Base-by-base conservation (phyloP, 2,329 filamentous ascomycete species). In the Colletotrichum lentis region DNA sequence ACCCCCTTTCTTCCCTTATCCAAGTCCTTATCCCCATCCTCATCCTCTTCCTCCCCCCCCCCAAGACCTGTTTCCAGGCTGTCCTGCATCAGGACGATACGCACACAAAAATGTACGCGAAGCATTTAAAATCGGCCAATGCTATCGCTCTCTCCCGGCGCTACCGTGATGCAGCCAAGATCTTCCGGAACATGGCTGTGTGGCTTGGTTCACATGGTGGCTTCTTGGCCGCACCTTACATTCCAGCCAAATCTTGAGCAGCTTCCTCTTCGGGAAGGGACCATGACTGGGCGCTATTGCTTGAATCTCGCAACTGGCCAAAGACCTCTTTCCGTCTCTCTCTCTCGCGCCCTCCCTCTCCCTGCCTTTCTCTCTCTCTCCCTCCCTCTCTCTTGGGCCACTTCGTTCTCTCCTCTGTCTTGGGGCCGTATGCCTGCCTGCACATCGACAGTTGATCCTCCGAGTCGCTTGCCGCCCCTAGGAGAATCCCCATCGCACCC, bases 121-220 rank as follows among this genome's bases (percentile, higher is more conserved):
- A 18, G 12, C 22, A 14, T 22, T 37, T 35, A 31, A 47, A 47
- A 49, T 24, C 31, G 37, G 8, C 61, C 56, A 55, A 49, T 55
- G 55, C 50, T 44, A 31, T 24, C 16, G 37, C 43, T 5, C 49
- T 43, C 55, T 56, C 66, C 66, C 62, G 66, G 62, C 55, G 49
- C 62, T 68, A 68, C 55, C 55, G 66, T 61, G 43, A 49, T 66
- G 62, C 50, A 56, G 66, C 66, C 62, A 68, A 66, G 65, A 11
- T 60, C 65, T 65, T 60, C 65, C 61, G 55, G 65, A 65, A 68
- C 55, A 65, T 55, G 62, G 65, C 49, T 61, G 53, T 56, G 66
- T 60, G 62, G 55, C 62, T 61, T 66, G 66, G 66, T 65, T 12
- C 10, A 27, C 65, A 46, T 65, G 66, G 66, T 56, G 41, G 10